Base-by-base conservation (phyloP, 2,329 filamentous ascomycete genomes). In the Ophiocordyceps unilateralis region DNA sequence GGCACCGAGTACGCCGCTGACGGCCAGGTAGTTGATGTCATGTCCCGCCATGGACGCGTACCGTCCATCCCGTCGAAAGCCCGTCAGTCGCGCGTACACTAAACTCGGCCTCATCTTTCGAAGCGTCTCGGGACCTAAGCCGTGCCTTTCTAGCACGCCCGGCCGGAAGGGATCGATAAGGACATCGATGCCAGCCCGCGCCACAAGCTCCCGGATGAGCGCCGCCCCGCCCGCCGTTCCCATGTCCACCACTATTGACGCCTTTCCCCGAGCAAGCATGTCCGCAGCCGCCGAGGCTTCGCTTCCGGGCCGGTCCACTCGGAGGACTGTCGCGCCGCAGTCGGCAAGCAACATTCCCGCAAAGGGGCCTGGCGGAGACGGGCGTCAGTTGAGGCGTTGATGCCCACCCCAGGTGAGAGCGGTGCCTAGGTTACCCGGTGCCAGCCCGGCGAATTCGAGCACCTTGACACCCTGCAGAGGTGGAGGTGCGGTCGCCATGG, bases 11-110 rank as follows among this genome's bases (percentile, higher is more conserved):
- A 83, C 80, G 0, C 89, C 89, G 0, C 81, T 83, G 0, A 94
- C 84, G 41, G 88, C 85, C 37, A 96, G 80, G 61, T 96, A 96
- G 57, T 96, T 95, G 59, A 95, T 94, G 58, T 95, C 88, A 57
- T 95, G 88, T 39, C 88, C 88, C 0, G 88, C 87, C 88, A 94
- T 95, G 53, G 72, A 64, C 40, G 74, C 75, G 62, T 94, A 96
- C 53, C 77, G 80, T 0, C 88, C 89, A 61, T 93, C 85, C 34
- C 88, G 71, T 12, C 89, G 72, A 60, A 95, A 96, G 0, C 89
- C 89, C 2, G 87, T 91, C 74, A 96, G 81, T 36, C 89, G 79
- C 8, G 75, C 86, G 44, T 93, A 78, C 43, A 96, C 76, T 2
- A 96, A 65, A 0, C 79, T 68, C 11, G 80, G 81, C 59, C 95